Evolutionary conservation across 1,284 basidiomycete genomes (phyloP).

Genomic region (Termitomyces sp.): DNA sequence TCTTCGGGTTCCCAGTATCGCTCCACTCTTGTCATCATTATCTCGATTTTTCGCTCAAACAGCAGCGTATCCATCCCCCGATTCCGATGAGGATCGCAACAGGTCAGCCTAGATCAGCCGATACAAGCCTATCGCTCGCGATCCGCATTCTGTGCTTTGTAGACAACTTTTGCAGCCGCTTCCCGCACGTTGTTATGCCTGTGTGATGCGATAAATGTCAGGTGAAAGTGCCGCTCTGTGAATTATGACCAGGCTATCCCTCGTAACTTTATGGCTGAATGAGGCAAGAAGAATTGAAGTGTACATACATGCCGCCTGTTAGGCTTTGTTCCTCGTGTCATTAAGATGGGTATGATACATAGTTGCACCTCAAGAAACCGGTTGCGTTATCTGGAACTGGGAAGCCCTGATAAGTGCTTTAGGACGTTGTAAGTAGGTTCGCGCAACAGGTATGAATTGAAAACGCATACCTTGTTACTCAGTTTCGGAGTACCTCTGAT

Average conservation of each 20-base stretch:
- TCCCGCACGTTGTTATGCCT: neutral
- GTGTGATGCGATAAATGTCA: too few species aligned
- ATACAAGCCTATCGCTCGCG: too few species aligned
- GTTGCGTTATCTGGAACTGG: too few species aligned
- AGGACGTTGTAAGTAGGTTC: neutral
- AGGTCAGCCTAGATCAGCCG: neutral
- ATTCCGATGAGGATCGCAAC: neutral
- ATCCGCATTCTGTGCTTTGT: too few species aligned
- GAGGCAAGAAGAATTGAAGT: neutral
- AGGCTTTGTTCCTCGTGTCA: too few species aligned
- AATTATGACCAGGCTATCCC: neutral
- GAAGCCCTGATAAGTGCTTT: neutral
- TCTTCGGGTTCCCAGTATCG: neutral
- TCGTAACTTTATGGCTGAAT: neutral
- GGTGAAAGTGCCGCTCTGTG: neutral
- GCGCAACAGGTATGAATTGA: neutral
- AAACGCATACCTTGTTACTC: neutral
- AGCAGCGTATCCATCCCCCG: neutral
- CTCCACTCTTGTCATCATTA: too few species aligned
- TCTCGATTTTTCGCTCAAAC: too few species aligned
- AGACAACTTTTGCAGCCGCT: too few species aligned
- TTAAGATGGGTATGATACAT: too few species aligned
- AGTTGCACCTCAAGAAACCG: neutral
- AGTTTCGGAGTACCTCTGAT: neutral
- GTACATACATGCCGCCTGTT: too few species aligned